Evolutionary conservation across 108 stramenopile species (phyloP), one percentile per base, ranked within the genome.

Genomic region (Fragilariopsis cylindrus): DNA sequence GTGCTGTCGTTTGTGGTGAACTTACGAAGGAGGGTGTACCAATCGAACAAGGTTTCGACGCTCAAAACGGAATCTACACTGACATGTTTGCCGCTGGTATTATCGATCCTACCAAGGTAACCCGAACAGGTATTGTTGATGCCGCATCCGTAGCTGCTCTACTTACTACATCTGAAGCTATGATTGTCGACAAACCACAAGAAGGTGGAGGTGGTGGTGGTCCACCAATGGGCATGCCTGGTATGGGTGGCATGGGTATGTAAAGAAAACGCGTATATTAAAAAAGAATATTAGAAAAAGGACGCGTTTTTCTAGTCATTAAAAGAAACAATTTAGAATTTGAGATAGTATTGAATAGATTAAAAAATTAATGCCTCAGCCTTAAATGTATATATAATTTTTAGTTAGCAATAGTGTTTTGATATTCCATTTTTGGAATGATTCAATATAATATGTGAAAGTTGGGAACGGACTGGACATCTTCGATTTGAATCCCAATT

Each of bases 61-160:
- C 98, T 50, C 89, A 92, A 81, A 96, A 92, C 48, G 93, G 89
- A 60, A 77, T 88, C 6, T 99, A 97, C 82, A 84, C 85, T 76
- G 85, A 99, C 78, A 94, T 99, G 97, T 87, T 96, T 72, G 83
- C 85, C 18, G 92, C 90, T 64, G 99, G 99, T 63, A 98, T 99
- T 75, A 99, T 99, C 82, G 99, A 99, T 83, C 99, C 99, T 11
- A 97, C 97, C 46, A 99, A 99, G 90, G 99, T 99, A n/a, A 97
- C 97, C 19, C 92, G 97, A 74, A 99, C 99, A 18, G 99, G 97
- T 39, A 83, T 99, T 69, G 85, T 98, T 50, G 99, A 99, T 82
- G 98, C 99, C 50, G 91, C 97, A 53, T 96, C 95, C 67, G 98
- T 99, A 4, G 96, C 98, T 4, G 96, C 95, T 41, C 85, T 99